phyloP scores from a whole-genome alignment of 495 filamentous ascomycete species.

The Neurospora sp. region DNA sequence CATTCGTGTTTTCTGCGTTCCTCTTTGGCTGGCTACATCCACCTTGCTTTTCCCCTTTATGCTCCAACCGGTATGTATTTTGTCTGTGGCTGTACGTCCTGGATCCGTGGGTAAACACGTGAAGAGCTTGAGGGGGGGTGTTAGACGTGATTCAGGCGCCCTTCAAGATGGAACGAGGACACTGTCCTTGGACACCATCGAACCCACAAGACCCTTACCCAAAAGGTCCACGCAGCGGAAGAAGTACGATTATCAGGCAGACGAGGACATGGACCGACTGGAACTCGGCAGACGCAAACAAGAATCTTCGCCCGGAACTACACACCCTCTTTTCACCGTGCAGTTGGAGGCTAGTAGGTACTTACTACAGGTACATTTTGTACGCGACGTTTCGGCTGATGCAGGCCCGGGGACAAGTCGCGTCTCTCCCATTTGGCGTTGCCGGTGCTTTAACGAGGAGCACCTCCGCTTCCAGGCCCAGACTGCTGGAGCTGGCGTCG shows the following conservation, averaged over 20 bases:
- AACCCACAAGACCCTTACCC: no score
- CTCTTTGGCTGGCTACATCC: neutral
- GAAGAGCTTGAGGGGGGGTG: no score
- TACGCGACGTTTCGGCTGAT: neutral
- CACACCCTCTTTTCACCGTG: neutral
- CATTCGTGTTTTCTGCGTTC: neutral
- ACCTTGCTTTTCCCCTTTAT: no score
- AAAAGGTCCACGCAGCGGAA: neutral
- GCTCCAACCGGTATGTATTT: no score
- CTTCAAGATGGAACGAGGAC: no score
- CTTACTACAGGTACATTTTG: neutral
- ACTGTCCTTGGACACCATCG: no score
- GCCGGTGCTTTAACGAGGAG: neutral
- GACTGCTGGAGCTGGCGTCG: neutral
- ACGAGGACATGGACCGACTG: no score
- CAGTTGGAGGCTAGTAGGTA: neutral
- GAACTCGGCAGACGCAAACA: neutral
- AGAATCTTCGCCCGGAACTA: neutral
- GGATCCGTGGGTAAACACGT: no score
- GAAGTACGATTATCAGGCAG: no score
- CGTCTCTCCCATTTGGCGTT: neutral
- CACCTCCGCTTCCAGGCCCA: neutral
- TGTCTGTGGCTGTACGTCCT: no score
- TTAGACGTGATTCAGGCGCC: no score
- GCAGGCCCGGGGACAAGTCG: neutral